phyloP scores from a whole-genome alignment of 176 grass and related monocot species.

The Rhynchospora pubera region DNA sequence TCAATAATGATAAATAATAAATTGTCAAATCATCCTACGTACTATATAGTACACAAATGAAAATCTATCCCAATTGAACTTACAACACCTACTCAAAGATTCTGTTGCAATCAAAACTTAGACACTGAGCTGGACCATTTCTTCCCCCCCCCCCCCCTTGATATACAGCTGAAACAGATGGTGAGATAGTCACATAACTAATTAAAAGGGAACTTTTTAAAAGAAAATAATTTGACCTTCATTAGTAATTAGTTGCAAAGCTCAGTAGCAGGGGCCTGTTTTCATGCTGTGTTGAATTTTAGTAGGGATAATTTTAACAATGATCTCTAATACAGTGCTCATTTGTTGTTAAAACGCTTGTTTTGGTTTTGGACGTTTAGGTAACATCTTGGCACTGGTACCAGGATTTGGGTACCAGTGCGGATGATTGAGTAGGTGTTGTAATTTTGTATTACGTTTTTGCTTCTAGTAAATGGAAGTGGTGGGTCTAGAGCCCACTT shows the following conservation, averaged over 20 bases:
- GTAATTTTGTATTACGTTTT: too few species aligned
- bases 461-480: too few species aligned
- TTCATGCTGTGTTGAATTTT: not conserved
- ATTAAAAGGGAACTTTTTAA: not conserved
- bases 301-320: not conserved
- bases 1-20: not conserved
- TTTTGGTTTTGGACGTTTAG: too few species aligned
- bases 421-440: too few species aligned
- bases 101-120: not conserved
- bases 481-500: too few species aligned
- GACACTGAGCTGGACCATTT: not conserved
- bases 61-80: not conserved
- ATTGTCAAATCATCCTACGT: not conserved
- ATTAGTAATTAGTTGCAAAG: not conserved
- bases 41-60: not conserved
- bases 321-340: not conserved
- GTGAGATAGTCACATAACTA: not conserved
- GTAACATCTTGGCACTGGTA: too few species aligned
- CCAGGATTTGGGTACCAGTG: too few species aligned
- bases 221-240: not conserved
- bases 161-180: not conserved
- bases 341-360: too few species aligned
- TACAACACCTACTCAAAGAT: too few species aligned
- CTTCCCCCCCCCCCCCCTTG: not conserved
- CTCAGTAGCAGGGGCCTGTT: not conserved